A percentile compares a stretch with the other conserved stretches of the same genome.
Conservation (phyloP, 352 stramenopile species). For the Ophiocytium majus region DNA sequence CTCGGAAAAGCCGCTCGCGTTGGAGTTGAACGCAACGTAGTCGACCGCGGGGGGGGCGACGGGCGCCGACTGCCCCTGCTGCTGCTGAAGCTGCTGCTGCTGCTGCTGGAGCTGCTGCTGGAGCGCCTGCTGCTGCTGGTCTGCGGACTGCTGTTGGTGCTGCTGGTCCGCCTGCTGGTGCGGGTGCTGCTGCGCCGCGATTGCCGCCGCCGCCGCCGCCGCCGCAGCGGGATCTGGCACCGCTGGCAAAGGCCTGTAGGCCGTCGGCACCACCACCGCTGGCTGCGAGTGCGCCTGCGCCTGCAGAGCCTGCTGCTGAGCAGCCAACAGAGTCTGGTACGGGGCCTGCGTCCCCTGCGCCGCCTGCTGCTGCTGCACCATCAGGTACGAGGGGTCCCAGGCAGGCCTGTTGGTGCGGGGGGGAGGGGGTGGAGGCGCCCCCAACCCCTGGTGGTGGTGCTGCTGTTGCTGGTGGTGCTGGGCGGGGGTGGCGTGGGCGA, state of each 20-base stretch:
- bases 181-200: not conserved
- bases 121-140: too few species aligned
- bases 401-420: too few species aligned
- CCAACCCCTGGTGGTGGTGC: not conserved
- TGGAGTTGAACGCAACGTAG: not conserved
- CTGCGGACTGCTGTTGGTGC: too few species aligned
- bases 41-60: too few species aligned
- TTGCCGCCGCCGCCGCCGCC: too few species aligned
- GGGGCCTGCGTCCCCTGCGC: not conserved
- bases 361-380: not conserved
- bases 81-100: too few species aligned
- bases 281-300: not conserved
- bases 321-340: not conserved
- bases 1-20: not conserved
- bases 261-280: not conserved
- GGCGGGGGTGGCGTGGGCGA: too few species aligned
- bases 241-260: not conserved
- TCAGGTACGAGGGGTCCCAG: not conserved
- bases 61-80: too few species aligned
- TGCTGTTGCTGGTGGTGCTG: not conserved
- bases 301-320: not conserved
- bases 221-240: not conserved
- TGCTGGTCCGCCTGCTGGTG: too few species aligned
- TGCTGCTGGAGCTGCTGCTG: too few species aligned
- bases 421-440: too few species aligned